Base-by-base conservation (phyloP, 768 basidiomycete genomes). In the Rhizopogon roseolus region DNA sequence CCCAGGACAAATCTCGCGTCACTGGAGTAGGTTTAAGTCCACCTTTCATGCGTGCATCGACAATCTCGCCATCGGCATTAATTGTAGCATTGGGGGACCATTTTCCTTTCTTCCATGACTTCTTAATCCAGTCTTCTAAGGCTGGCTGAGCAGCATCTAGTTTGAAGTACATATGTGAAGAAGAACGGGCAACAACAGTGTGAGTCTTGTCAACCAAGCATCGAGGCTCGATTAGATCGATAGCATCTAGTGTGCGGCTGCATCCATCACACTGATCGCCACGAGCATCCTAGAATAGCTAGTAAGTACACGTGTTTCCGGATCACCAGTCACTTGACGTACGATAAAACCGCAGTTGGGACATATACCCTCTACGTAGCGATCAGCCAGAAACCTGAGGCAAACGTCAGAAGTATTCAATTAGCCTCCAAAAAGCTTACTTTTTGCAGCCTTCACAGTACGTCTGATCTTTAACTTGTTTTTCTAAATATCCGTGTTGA, bases 231-330 rank as follows among this genome's bases (percentile, higher is more conserved):
- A 98, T 79, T 52, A 99, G 81, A 62, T 97, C 93, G 55, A 95
- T 81, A 2, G 97, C 93, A 58, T 98, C 93, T 41, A 97, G 81
- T 2, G 97, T 98, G 52, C 91, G 81, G 42, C 87, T 85, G 68
- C 97, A 99, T 51, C 84, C 77, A 69, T 99, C 97, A 69, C 97
- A 99, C 74, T 99, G 97, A 68, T 99, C 97, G 7, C 97, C 97
- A 36, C 97, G 89, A 34, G 96, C 97, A 62, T 98, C 97, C 88
- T 93, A 53, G 27, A 17, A 48, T 22, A 37, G 22, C 14, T 16
- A 11, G 22, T 48, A 5, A 29, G 40, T 22, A 17, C 6, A 7
- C 16, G 49, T 5, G 5, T 16, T 13, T n/a, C 28, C 29, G 19
- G 40, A 48, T 19, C 22, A 16, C 16, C 16, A 36, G 32, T 2